Base-by-base conservation (phyloP, 331 rosid genomes). In the Erythrophleum ivorense region DNA sequence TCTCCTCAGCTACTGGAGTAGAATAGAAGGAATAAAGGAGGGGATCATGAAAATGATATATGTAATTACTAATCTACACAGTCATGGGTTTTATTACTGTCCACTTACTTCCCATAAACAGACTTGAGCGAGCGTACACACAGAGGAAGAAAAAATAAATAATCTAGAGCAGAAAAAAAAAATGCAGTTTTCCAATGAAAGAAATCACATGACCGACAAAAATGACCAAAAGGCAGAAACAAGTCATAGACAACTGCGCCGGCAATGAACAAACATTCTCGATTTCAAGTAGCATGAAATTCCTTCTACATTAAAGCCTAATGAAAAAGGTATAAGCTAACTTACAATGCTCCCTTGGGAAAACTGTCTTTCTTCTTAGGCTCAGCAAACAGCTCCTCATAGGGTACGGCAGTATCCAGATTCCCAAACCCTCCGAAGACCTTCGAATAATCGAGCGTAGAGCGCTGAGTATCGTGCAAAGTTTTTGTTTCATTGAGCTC, bases 351-450 rank as follows among this genome's bases (percentile, higher is more conserved):
- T 80, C 75, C 82, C 36, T 82, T 80, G 53, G 82, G 24, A 50
- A 40, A 75, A 43, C 83, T 55, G 48, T 55, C 70, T 40, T 63
- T 76, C 72, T 82, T 82, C 80, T 85, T 90, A 15, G 90, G 80
- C 72, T 87, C 91, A 4, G 63, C 81, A 29, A 84, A 43, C 67
- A 95, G 82, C 66, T 93, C 91, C 78, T 89, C 95, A 0, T 78
- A 88, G 7, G 91, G 88, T 13, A 84, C 85, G 8, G 93, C 90
- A 83, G 85, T 54, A 57, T 87, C 91, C 41, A 92, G 84, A 77
- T 90, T 92, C 70, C 74, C 96, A 8, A 89, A 87, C 58, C 94
- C 98, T 10, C 94, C 87, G 85, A 95, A 95, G 57, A 93, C 93
- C 8, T 75, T 85, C 33, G 98, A 86, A 85, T 95, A 95, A 76